A percentile compares a stretch with the other conserved stretches of the same genome.
phyloP scores from a whole-genome alignment of 2,329 filamentous ascomycete species.

The Ascochyta viciae-villosae region DNA sequence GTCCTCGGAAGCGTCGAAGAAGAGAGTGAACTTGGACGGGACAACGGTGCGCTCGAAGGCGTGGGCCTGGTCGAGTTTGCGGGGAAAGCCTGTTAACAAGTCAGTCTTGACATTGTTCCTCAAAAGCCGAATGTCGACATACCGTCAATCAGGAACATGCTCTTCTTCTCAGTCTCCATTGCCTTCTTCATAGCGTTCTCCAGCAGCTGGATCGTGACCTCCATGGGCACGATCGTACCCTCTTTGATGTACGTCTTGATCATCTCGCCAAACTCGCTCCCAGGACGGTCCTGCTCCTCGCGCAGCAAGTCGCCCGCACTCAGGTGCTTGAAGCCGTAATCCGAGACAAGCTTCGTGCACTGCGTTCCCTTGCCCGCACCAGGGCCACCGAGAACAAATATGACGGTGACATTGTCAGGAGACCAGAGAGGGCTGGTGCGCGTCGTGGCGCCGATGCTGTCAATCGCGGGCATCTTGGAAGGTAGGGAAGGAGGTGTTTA shows the following conservation, averaged over 20 bases:
- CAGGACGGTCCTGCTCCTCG: constrained; percentile 87
- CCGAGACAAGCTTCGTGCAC: constrained; percentile 83
- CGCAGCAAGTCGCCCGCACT: constrained; percentile 92
- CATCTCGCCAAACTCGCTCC: constrained; percentile 87
- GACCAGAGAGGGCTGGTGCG: constrained; percentile 76
- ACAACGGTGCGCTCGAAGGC: constrained; percentile 93
- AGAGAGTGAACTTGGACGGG: constrained; percentile 82
- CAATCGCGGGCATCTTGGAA: constrained; percentile 49
- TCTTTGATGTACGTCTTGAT: constrained; percentile 95
- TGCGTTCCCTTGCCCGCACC: constrained; percentile 97
- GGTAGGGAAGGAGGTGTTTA: constrained; percentile 24
- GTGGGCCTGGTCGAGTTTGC: constrained; percentile 95
- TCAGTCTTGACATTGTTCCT: background rate
- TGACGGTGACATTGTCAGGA: constrained; percentile 78
- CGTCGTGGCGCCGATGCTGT: constrained; percentile 43
- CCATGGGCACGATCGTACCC: constrained; percentile 97
- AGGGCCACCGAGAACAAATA: constrained; percentile 95
- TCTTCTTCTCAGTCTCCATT: constrained; percentile 62
- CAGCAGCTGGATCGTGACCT: constrained; percentile 90
- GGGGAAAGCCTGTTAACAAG: constrained; percentile 73
- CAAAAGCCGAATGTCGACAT: constrained; percentile 6
- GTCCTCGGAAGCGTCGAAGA: constrained; percentile 91
- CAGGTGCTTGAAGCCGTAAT: constrained; percentile 92
- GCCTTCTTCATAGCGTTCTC: constrained; percentile 88
- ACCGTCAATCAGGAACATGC: constrained; percentile 77